Evolutionary conservation across 257 asterid species (phyloP).

Genomic region (Misopates orontium): DNA sequence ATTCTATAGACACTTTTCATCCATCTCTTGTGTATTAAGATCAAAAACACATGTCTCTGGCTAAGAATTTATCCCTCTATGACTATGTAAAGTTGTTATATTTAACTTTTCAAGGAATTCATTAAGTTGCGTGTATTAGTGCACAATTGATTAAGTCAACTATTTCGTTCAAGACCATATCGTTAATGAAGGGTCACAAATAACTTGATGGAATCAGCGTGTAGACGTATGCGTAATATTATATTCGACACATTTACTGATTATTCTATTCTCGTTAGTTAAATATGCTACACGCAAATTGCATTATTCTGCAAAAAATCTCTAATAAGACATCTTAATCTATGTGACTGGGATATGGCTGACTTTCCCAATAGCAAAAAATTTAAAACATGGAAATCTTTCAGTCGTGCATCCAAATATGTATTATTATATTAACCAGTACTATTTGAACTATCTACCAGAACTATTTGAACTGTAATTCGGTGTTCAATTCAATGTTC

Average conservation of each 20-base stretch:
- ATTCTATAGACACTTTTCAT: too few species aligned
- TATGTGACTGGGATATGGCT: conserved; percentile 7
- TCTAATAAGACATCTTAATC: too few species aligned
- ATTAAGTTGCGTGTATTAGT: too few species aligned
- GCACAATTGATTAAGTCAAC: background rate
- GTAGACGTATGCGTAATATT: background rate
- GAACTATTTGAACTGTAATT: conserved; percentile 4
- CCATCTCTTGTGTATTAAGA: too few species aligned
- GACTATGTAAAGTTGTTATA: too few species aligned
- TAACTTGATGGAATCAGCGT: background rate
- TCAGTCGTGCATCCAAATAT: conserved; percentile 25
- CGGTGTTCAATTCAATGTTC: too few species aligned
- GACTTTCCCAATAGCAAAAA: conserved; percentile 24
- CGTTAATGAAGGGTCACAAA: background rate
- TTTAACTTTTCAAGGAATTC: too few species aligned
- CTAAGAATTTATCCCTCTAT: too few species aligned
- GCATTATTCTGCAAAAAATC: too few species aligned
- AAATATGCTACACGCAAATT: background rate
- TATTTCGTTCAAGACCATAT: background rate
- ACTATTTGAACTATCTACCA: too few species aligned
- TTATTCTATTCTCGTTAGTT: background rate
- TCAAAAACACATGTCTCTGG: too few species aligned
- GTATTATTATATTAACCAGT: background rate
- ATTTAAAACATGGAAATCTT: background rate
- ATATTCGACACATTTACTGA: conserved; percentile 15